phyloP scores from a whole-genome alignment of 495 filamentous ascomycete species.

The Chaetomium tenue region DNA sequence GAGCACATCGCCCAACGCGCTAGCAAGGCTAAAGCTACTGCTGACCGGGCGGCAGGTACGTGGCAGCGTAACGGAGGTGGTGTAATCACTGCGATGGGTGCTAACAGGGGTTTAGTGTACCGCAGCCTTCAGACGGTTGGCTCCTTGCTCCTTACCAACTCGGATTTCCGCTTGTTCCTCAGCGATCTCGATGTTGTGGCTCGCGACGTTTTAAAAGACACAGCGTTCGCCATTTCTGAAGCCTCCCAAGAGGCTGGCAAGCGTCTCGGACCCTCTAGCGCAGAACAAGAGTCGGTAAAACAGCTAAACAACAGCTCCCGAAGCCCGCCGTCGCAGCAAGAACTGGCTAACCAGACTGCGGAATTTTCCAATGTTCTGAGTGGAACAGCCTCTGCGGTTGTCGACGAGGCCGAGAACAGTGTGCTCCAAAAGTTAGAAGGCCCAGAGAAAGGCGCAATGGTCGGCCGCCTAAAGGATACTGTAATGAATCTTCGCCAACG shows the following conservation, averaged over 20 bases:
- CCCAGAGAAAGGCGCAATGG: slow-evolving; percentile 67
- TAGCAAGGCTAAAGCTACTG: slow-evolving; percentile 62
- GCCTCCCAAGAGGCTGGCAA: slow-evolving; percentile 71
- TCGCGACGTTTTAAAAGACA: slow-evolving; percentile 83
- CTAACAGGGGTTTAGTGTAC: slow-evolving; percentile 57
- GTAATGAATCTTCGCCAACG: slow-evolving; percentile 73
- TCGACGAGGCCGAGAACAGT: slow-evolving; percentile 63
- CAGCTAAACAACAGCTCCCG: slow-evolving; percentile 56
- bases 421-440: slow-evolving; percentile 65
- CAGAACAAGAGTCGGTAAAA: slow-evolving; percentile 57
- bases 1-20: slow-evolving; percentile 63
- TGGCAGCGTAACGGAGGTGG: not conserved
- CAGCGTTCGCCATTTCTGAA: slow-evolving; percentile 71
- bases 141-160: slow-evolving; percentile 78
- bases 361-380: slow-evolving; percentile 64
- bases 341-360: slow-evolving; percentile 59
- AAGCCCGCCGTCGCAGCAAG: slow-evolving; percentile 54
- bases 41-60: slow-evolving; percentile 74
- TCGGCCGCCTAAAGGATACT: slow-evolving; percentile 70
- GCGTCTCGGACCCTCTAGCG: slow-evolving; percentile 63
- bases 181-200: slow-evolving; percentile 77
- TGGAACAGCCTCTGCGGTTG: slow-evolving; percentile 63
- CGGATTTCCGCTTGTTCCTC: slow-evolving; percentile 84
- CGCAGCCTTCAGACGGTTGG: slow-evolving; percentile 81
- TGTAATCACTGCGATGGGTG: not conserved